Conservation (phyloP, 257 asterid genomes). For the Plantago elongata region DNA sequence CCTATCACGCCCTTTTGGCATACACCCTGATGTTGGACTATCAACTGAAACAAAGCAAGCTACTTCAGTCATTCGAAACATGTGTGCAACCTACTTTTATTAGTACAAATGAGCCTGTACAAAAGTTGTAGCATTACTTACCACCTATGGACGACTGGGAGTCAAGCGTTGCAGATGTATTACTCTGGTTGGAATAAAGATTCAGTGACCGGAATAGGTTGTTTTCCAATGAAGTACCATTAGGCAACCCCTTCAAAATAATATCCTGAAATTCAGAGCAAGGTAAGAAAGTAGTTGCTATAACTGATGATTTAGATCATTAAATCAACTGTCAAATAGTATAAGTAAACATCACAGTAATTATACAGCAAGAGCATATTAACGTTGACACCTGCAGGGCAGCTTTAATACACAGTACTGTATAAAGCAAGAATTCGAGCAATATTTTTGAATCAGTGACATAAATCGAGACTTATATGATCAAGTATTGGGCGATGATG, state of each 20-base stretch:
- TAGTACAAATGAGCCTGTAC: neutral
- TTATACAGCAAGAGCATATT: too few relatives aligned
- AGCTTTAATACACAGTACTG: too few relatives aligned
- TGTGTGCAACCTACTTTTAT: neutral
- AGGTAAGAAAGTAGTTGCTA: neutral
- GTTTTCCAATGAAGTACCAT: conserved; percentile 27
- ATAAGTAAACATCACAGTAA: too few relatives aligned
- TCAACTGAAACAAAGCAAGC: conserved; percentile 37
- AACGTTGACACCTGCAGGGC: too few relatives aligned
- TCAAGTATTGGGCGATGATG: too few relatives aligned
- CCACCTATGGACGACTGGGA: conserved; percentile 75
- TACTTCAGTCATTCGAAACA: conserved; percentile 1
- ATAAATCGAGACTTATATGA: too few relatives aligned
- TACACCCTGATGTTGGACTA: conserved; percentile 54
- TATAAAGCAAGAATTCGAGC: too few relatives aligned
- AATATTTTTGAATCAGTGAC: too few relatives aligned
- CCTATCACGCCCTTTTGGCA: conserved; percentile 36
- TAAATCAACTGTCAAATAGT: too few relatives aligned
- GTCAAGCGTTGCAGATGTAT: conserved; percentile 40
- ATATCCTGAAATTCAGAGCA: conserved; percentile 39
- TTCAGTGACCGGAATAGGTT: conserved; percentile 34
- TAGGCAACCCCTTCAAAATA: conserved; percentile 29
- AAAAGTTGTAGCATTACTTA: conserved; percentile 23
- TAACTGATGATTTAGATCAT: too few relatives aligned
- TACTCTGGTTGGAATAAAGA: conserved; percentile 29